A percentile compares a stretch with the other conserved stretches of the same genome.
These are phyloP conservation scores for Fusarium sp. DNA, from an alignment of 2,329 filamentous ascomycete species.

Conservation along the genomic window DNA sequence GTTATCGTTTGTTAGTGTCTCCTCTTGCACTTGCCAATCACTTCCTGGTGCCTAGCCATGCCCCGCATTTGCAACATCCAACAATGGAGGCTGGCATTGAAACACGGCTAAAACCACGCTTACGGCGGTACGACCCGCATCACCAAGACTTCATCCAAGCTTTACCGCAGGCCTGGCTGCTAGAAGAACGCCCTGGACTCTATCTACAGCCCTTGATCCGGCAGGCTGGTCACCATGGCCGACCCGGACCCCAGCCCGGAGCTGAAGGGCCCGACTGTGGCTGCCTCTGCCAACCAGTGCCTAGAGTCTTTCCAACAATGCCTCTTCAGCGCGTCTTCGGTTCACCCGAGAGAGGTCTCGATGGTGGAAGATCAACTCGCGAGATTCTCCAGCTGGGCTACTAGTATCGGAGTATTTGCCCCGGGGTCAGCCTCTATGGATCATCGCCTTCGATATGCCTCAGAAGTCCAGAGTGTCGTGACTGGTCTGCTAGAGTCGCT, in stretches of 20 bases:
- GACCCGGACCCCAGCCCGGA: background rate
- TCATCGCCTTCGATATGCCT: constrained; percentile 23
- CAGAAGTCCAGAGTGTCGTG: constrained; percentile 19
- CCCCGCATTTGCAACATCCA: background rate
- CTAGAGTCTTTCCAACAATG: background rate
- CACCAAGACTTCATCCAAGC: background rate
- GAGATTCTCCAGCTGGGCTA: constrained; percentile 31
- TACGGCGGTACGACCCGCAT: background rate
- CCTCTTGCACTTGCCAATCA: background rate
- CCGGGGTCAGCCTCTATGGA: constrained; percentile 22
- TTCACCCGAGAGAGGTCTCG: background rate
- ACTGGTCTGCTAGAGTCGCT: constrained; percentile 30
- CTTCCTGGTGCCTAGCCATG: background rate
- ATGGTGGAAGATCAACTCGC: constrained; percentile 36
- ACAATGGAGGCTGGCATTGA: background rate
- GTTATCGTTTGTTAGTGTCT: background rate
- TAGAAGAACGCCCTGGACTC: background rate
- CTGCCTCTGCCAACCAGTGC: background rate
- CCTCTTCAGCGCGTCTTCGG: background rate
- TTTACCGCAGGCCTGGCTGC: background rate
- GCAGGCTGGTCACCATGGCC: background rate
- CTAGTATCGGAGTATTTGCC: constrained; percentile 26
- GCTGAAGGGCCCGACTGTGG: background rate
- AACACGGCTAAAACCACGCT: background rate
- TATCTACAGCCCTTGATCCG: background rate